These are phyloP conservation scores for Trametes cingulata DNA, from an alignment of 768 basidiomycete genomes.

Conservation along the genomic window DNA sequence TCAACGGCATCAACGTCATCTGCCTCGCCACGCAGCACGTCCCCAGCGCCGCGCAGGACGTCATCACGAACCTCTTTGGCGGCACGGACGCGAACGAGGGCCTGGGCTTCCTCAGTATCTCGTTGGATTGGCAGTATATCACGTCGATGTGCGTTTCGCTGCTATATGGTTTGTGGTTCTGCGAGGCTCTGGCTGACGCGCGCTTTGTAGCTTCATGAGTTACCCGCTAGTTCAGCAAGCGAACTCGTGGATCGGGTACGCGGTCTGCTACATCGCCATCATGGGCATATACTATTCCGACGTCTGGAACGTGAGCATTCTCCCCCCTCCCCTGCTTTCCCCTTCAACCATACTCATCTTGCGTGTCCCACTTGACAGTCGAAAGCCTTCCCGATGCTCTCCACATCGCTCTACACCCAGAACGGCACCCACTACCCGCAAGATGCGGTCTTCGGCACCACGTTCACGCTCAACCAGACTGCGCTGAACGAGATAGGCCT, in stretches of 20 bases:
- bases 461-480: constrained; percentile 54
- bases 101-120: constrained; percentile 57
- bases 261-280: constrained; percentile 53
- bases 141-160: constrained; percentile 42
- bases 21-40: constrained; percentile 59
- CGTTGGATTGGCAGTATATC: constrained; percentile 73
- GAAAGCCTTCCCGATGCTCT: constrained; percentile 57
- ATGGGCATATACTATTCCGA: constrained; percentile 65
- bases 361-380: constrained; percentile 38
- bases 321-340: constrained; percentile 26
- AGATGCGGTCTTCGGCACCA: constrained; percentile 50
- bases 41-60: constrained; percentile 42
- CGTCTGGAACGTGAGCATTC: constrained; percentile 52
- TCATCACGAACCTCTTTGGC: constrained; percentile 67
- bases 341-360: background rate
- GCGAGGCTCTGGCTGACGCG: background rate
- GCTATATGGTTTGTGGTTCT: background rate
- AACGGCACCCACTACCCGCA: constrained; percentile 60
- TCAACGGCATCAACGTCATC: constrained; percentile 61
- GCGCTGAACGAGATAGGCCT: constrained; percentile 49
- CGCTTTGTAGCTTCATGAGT: constrained; percentile 42
- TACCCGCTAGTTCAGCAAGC: constrained; percentile 58
- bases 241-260: constrained; percentile 58
- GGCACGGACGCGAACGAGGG: constrained; percentile 70
- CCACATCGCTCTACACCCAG: constrained; percentile 54